phyloP scores from a whole-genome alignment of 352 stramenopile genomes.

The Globisporangium paroecandrum region DNA sequence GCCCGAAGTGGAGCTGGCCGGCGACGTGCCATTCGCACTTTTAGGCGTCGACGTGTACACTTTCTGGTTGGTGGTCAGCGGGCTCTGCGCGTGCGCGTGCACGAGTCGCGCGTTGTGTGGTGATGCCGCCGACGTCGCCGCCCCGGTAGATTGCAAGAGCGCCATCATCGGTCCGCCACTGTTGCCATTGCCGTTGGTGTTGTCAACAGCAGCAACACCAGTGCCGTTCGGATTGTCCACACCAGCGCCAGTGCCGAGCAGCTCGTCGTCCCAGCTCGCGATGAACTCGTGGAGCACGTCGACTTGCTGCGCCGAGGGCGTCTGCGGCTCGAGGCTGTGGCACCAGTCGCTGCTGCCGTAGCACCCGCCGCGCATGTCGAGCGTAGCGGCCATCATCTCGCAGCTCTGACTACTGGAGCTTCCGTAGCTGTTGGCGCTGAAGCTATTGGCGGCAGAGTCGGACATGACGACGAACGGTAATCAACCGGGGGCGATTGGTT shows the following conservation, averaged over 20 bases:
- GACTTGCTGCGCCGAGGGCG: neutral
- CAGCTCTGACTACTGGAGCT: neutral
- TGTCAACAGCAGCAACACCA: neutral
- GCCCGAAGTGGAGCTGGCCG: neutral
- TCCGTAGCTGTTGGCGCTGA: neutral
- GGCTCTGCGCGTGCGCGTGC: neutral
- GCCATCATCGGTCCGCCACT: neutral
- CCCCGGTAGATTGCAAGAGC: neutral
- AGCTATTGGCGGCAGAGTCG: neutral
- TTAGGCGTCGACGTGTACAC: neutral
- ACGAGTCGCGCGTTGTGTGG: neutral
- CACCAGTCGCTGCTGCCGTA: neutral
- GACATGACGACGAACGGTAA: neutral
- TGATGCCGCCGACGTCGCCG: neutral
- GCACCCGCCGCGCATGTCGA: neutral
- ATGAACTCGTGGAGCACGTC: constrained; percentile 2
- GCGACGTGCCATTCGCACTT: neutral
- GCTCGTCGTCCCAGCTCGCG: neutral
- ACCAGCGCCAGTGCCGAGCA: neutral
- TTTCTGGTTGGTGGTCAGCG: neutral
- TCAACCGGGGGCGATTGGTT: neutral
- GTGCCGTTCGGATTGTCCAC: neutral
- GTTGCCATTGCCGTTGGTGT: neutral
- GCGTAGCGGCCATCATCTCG: neutral
- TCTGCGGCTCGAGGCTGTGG: neutral